These are phyloP conservation scores for Rutstroemia sp. DNA, from an alignment of 2,329 filamentous ascomycete species.

Conservation along the genomic window DNA sequence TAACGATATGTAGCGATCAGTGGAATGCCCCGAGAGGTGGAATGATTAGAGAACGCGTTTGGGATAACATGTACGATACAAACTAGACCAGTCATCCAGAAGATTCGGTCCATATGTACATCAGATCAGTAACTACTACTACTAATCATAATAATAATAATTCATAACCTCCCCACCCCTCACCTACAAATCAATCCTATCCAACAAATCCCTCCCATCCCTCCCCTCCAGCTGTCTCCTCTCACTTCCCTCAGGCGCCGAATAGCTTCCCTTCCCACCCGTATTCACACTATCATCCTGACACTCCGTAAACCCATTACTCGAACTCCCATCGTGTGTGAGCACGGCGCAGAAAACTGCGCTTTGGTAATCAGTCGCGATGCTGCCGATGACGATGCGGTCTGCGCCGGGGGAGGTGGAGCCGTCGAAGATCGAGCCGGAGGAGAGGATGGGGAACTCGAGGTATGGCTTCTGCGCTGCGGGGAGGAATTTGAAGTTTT, in stretches of 20 bases:
- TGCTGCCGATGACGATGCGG: conserved; percentile 28
- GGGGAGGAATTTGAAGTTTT: conserved; percentile 27
- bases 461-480: conserved; percentile 26
- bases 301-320: conserved; percentile 28
- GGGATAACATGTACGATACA: too few species aligned
- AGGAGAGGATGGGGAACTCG: conserved; percentile 27
- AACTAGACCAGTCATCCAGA: too few species aligned
- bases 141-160: too few species aligned
- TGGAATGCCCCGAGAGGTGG: too few species aligned
- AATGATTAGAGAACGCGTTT: too few species aligned
- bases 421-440: conserved; percentile 18
- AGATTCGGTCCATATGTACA: too few species aligned
- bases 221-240: conserved; percentile 9
- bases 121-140: too few species aligned
- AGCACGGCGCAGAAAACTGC: conserved; percentile 28
- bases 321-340: conserved; percentile 26
- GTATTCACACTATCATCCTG: conserved; percentile 18
- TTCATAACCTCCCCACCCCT: too few species aligned
- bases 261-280: conserved; percentile 12
- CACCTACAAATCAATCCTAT: conserved; percentile 16
- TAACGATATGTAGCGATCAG: too few species aligned
- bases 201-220: conserved; percentile 14
- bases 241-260: not conserved
- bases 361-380: conserved; percentile 23
- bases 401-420: conserved; percentile 27